phyloP scores from a whole-genome alignment of 176 grass and related monocot genomes.

The Musa troglodytarum region DNA sequence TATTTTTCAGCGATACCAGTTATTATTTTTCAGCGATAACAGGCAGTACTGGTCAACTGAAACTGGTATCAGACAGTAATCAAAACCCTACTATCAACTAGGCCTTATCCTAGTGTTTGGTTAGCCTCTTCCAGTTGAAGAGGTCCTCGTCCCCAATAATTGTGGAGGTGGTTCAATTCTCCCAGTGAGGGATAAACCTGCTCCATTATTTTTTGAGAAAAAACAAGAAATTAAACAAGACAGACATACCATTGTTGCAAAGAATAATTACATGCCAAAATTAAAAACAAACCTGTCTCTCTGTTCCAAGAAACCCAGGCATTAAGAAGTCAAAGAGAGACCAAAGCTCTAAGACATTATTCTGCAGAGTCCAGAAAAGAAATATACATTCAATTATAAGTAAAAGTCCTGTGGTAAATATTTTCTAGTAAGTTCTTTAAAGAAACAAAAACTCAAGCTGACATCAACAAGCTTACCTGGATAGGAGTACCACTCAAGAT shows the following conservation, averaged over 20 bases:
- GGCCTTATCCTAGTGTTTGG: too few species aligned
- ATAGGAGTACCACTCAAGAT: slow-evolving; percentile 97
- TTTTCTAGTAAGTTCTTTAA: not conserved
- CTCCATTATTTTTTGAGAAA: not conserved
- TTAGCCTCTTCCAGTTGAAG: not conserved
- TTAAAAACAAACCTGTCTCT: slow-evolving; percentile 61
- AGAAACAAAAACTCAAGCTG: slow-evolving; percentile 15
- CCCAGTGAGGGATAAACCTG: too few species aligned
- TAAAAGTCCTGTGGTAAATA: not conserved
- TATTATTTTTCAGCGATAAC: too few species aligned
- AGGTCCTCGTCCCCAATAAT: not conserved
- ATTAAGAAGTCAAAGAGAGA: slow-evolving; percentile 99
- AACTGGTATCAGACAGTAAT: too few species aligned
- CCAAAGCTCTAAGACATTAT: slow-evolving; percentile 99
- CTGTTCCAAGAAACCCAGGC: slow-evolving; percentile 99
- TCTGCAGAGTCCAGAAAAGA: slow-evolving; percentile 38
- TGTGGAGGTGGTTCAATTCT: too few species aligned
- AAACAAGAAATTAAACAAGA: not conserved
- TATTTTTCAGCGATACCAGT: too few species aligned
- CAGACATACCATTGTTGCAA: not conserved
- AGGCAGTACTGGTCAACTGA: too few species aligned
- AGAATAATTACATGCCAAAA: not conserved
- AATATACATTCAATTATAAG: not conserved
- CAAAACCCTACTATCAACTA: too few species aligned
- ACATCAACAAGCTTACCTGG: slow-evolving; percentile 41